phyloP scores from a whole-genome alignment of 257 asterid genomes.

The Eucommia ulmoides region DNA sequence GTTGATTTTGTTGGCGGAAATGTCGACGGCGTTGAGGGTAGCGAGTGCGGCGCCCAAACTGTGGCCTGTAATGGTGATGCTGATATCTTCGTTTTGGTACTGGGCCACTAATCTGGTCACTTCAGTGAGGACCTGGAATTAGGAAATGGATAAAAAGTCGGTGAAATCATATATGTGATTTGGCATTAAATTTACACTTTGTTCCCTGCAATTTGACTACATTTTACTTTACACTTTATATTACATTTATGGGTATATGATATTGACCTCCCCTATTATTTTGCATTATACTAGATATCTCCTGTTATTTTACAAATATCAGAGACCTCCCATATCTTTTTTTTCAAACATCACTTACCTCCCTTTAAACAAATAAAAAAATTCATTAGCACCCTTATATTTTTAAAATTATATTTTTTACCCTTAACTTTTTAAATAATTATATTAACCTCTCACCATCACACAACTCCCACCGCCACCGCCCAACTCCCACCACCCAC shows the following conservation, averaged over 20 bases:
- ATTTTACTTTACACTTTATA: neutral
- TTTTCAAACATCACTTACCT: too few species aligned
- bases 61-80: slow-evolving; percentile 57
- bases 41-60: slow-evolving; percentile 55
- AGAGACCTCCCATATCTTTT: too few species aligned
- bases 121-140: slow-evolving; percentile 31
- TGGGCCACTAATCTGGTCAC: slow-evolving; percentile 20
- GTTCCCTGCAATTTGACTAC: neutral
- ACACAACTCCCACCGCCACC: too few species aligned
- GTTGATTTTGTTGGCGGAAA: slow-evolving; percentile 30
- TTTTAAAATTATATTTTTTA: neutral
- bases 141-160: neutral
- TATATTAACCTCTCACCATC: too few species aligned
- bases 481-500: too few species aligned
- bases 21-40: slow-evolving; percentile 42
- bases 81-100: slow-evolving; percentile 35
- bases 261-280: neutral
- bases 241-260: neutral
- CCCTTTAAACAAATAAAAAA: too few species aligned
- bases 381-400: too few species aligned
- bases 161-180: too few species aligned
- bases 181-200: neutral
- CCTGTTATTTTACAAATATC: too few species aligned
- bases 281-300: too few species aligned
- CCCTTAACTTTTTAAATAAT: too few species aligned